Evolutionary conservation across 192 early-diverging fungal species (phyloP).

Genomic region (Podila minutissima): DNA sequence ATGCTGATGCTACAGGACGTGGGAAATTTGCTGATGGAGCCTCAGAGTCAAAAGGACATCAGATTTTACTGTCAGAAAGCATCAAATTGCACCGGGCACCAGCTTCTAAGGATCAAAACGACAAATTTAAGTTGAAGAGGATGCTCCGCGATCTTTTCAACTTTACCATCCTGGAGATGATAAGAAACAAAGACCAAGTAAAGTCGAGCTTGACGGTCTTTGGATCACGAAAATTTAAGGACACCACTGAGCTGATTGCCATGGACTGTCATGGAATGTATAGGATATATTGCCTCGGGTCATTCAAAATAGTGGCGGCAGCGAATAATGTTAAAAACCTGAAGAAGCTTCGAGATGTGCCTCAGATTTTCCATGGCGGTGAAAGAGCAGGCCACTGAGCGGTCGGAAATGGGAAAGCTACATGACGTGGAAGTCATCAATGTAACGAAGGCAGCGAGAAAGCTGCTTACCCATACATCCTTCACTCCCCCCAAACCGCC

Average conservation of each 20-base stretch:
- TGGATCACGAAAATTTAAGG: constrained; percentile 26
- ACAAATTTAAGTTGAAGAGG: constrained; percentile 29
- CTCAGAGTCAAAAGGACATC: constrained; percentile 13
- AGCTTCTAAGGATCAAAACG: constrained; percentile 18
- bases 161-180: constrained; percentile 27
- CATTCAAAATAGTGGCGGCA: constrained; percentile 12
- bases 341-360: constrained; percentile 28
- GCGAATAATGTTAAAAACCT: constrained; percentile 14
- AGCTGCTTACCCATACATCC: constrained; percentile 16
- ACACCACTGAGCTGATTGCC: constrained; percentile 24
- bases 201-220: constrained; percentile 19
- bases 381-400: constrained; percentile 16
- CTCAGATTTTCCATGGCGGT: constrained; percentile 21
- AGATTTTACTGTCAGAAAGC: constrained; percentile 28
- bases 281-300: constrained; percentile 22
- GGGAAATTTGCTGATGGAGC: constrained; percentile 33
- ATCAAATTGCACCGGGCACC: constrained; percentile 11
- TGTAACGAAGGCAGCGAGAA: constrained; percentile 23
- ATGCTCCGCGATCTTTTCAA: constrained; percentile 29
- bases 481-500: constrained; percentile 9
- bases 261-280: constrained; percentile 32
- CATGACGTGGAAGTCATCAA: constrained; percentile 12
- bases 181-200: constrained; percentile 15
- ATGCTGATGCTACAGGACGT: constrained; percentile 10
- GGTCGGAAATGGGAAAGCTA: constrained; percentile 18